These are phyloP conservation scores for Physcomitrellopsis africana DNA, from an alignment of 225 moss, liverwort and hornwort genomes.

Conservation along the genomic window DNA sequence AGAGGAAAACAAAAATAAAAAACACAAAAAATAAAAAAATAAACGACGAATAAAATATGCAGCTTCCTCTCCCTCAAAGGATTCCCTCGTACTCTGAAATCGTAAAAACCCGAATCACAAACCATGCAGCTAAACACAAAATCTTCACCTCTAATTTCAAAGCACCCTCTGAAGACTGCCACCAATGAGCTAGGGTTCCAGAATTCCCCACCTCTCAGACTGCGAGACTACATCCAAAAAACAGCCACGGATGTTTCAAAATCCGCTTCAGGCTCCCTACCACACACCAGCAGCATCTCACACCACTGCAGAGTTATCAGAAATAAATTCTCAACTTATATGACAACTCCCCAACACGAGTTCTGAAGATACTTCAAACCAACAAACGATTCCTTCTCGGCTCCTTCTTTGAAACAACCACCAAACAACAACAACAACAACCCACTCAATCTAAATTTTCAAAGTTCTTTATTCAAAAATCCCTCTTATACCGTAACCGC, in stretches of 20 bases:
- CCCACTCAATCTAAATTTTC: too few species aligned
- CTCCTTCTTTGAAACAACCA: too few species aligned
- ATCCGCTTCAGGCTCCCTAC: conserved; percentile 20
- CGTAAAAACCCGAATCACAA: conserved; percentile 1
- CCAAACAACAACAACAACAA: too few species aligned
- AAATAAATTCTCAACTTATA: too few species aligned
- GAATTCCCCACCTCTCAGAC: conserved; percentile 5
- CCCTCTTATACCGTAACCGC: too few species aligned
- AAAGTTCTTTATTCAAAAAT: too few species aligned
- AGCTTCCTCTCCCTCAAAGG: conserved; percentile 58
- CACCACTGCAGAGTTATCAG: too few species aligned
- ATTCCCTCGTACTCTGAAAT: conserved; percentile 37
- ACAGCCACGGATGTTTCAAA: neutral
- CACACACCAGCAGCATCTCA: neutral
- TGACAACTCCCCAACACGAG: too few species aligned
- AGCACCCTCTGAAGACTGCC: neutral
- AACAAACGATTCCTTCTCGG: too few species aligned
- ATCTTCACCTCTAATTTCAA: neutral
- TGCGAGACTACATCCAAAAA: neutral
- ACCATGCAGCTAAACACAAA: neutral
- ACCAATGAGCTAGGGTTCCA: conserved; percentile 37
- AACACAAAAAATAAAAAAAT: neutral
- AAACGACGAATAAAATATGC: too few species aligned
- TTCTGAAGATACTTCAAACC: too few species aligned
- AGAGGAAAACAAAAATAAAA: conserved; percentile 3